Conservation (phyloP, 208 protist genomes). For the Phytomonas sp. region DNA sequence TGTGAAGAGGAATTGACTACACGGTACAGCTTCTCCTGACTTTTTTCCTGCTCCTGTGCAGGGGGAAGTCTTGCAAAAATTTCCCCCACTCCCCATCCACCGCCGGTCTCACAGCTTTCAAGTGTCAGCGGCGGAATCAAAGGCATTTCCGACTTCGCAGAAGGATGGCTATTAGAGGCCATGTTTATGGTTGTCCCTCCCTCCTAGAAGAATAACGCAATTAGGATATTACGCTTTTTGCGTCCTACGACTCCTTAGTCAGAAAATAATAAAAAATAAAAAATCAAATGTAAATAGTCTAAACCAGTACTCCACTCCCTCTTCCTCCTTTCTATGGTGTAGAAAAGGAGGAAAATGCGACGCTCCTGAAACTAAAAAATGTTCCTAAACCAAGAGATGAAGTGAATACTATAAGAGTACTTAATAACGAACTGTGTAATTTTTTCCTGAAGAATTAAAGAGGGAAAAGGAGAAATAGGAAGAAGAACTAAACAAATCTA, state of each 20-base stretch:
- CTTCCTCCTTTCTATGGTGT: slow-evolving; percentile 4
- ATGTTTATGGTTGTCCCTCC: neutral
- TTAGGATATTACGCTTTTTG: slow-evolving; percentile 2
- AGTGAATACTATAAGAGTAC: neutral
- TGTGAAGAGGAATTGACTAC: neutral
- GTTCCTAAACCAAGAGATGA: neutral
- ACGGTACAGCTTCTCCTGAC: neutral
- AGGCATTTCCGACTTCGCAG: neutral
- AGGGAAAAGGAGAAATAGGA: neutral
- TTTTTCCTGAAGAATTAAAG: neutral
- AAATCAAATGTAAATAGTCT: neutral
- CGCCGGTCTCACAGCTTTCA: slow-evolving; percentile 36
- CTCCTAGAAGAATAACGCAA: neutral
- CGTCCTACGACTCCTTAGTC: slow-evolving; percentile 13
- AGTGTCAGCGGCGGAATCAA: slow-evolving; percentile 31
- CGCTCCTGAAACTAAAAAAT: neutral
- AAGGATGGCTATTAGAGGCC: slow-evolving; percentile 7
- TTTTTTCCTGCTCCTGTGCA: slow-evolving; percentile 29
- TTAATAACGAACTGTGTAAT: neutral
- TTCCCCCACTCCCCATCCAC: slow-evolving; percentile 66
- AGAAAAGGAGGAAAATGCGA: neutral
- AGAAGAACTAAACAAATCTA: neutral
- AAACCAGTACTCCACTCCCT: neutral
- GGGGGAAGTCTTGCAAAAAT: slow-evolving; percentile 46
- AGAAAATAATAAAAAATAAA: neutral